phyloP scores from a whole-genome alignment of 768 basidiomycete species.

The Cyathus striatus region DNA sequence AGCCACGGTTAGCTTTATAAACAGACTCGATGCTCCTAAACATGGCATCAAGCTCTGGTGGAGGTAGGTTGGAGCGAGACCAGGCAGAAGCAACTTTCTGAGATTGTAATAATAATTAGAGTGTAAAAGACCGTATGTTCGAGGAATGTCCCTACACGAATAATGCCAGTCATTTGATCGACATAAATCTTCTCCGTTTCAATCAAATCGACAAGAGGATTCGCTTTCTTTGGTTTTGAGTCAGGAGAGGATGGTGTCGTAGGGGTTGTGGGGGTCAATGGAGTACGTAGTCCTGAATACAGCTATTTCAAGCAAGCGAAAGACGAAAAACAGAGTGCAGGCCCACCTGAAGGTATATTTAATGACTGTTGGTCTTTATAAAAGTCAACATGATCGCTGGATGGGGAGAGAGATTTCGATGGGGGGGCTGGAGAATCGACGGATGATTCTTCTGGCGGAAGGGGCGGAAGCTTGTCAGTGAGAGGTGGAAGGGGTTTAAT shows the following conservation, averaged over 20 bases:
- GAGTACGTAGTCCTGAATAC: conserved; percentile 16
- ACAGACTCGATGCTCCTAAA: conserved; percentile 90
- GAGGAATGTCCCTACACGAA: conserved; percentile 60
- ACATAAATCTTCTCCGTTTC: conserved; percentile 93
- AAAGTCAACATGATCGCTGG: too few relatives aligned
- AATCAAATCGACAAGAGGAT: conserved; percentile 88
- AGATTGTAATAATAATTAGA: conserved; percentile 6
- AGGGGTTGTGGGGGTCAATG: conserved; percentile 29
- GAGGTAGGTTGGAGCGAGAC: conserved; percentile 93
- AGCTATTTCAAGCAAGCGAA: conserved; percentile 6
- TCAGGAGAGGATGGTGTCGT: conserved; percentile 29
- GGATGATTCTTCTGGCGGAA: too few relatives aligned
- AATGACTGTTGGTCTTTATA: too few relatives aligned
- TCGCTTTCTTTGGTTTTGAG: conserved; percentile 57
- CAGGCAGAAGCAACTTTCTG: conserved; percentile 98
- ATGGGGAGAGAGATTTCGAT: too few relatives aligned
- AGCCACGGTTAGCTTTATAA: conserved; percentile 84
- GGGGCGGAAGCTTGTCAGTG: too few relatives aligned
- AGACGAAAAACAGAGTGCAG: too few relatives aligned
- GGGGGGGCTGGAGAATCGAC: too few relatives aligned
- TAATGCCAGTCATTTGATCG: conserved; percentile 83
- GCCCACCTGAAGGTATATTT: too few relatives aligned
- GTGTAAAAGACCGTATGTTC: not conserved
- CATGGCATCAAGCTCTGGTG: conserved; percentile 86
- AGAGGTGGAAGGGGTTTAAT: too few relatives aligned